Percentiles rank a stretch among this genome's conserved stretches.
Conservation (phyloP, 2,329 filamentous ascomycete species). For the Anisogramma anomala region DNA sequence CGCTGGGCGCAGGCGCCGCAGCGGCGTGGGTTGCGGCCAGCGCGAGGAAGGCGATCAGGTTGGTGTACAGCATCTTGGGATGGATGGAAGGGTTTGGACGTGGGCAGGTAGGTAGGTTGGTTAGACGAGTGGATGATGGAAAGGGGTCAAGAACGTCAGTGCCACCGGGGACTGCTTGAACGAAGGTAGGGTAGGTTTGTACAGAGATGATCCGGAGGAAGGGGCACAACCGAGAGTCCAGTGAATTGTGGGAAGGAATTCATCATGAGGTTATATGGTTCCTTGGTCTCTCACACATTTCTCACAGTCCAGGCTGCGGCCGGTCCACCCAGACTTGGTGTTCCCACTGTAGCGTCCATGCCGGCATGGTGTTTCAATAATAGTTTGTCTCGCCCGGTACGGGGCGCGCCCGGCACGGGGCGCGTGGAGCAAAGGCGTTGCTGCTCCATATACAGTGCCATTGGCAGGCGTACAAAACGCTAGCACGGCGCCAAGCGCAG, state of each 20-base stretch:
- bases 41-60: constrained; percentile 19
- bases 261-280: constrained; percentile 1
- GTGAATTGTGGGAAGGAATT: neutral
- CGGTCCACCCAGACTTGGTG: no score
- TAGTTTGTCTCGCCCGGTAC: no score
- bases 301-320: neutral
- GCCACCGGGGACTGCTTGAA: constrained; percentile 1
- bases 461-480: no score
- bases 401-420: no score
- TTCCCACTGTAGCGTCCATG: no score
- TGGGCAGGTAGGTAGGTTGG: neutral
- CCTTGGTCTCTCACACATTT: no score
- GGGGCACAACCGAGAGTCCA: no score
- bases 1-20: constrained; percentile 19
- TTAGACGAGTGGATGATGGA: neutral
- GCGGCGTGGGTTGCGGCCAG: constrained; percentile 20
- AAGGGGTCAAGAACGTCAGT: neutral
- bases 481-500: no score
- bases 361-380: no score
- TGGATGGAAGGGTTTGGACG: neutral
- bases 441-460: no score
- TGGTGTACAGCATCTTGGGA: constrained; percentile 11
- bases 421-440: no score
- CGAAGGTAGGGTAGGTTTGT: neutral
- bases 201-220: neutral